Base-by-base conservation (phyloP, 148 eudicot genomes). In the Fagopyrum esculentum region DNA sequence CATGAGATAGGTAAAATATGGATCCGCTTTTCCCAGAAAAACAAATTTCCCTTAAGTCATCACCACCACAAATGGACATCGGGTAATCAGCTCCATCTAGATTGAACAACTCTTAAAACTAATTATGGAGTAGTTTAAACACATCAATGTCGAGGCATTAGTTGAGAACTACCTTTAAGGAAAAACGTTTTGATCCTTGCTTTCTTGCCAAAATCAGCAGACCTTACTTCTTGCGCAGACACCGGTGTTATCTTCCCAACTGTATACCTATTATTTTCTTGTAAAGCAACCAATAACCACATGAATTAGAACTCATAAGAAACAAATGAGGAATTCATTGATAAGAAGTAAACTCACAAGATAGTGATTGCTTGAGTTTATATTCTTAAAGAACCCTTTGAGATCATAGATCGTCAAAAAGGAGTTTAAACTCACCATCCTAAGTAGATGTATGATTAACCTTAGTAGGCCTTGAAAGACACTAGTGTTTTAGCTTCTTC, bases 211-310 rank as follows among this genome's bases (percentile, higher is more conserved):
- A 96, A 96, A 86, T 96, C 99, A 19, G 97, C 88, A 71, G 83
- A 75, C 78, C 99, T 83, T 76, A 96, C 99, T 88, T 92, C 94
- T 57, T 98, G 92, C 80, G 82, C 83, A 45, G 94, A 97, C n/a
- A 96, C 90, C 47, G 99, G 99, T 49, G 97, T 96, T 77, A 96
- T 96, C 91, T 96, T 96, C 51, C 99, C 99, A 72, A 92, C 99
- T 74, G 99, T 89, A 74, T 96, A 96, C 91, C 99, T 96, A 83
- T 35, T 2, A 35, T 35, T 35, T 35, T 35, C 26, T 22, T 22
- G 26, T 22, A 22, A 22, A 22, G 26, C 26, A 22, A 22, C 26
- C 26, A 22, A 22, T 22, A 22, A 22, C 26, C 26, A 22, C 26
- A 22, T 22, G 26, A 22, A 22, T 22, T 22, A 22, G 26, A 22